Base-by-base conservation (phyloP, 2,329 filamentous ascomycete species). In the Blastomyces gilchristii region DNA sequence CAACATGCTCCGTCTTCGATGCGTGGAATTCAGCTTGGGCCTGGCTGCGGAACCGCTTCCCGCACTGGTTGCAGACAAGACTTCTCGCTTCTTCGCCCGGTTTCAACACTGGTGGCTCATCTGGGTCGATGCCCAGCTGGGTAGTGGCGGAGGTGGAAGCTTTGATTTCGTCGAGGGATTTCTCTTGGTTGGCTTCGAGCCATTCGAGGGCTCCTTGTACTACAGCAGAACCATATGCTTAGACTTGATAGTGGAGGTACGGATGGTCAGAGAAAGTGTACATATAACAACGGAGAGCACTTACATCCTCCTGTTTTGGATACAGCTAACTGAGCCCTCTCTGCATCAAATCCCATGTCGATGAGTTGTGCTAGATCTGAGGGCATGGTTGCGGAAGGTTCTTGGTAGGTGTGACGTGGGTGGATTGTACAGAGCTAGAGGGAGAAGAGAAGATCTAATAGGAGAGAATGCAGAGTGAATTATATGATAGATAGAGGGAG, bases 51-150 rank as follows among this genome's bases (percentile, higher is more conserved):
- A 99, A 95, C 73, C 86, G 88, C 82, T 96, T 97, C 72, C 89
- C 88, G 73, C 94, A 99, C 63, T 97, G 93, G 67, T 96, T 94
- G 82, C 94, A 99, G 60, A 95, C 83, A 62, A 97, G 85, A 58
- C 91, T 96, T 71, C 86, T 84, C 63, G 91, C 89, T 63, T 84
- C 80, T 70, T 87, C 85, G 64, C 88, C 90, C 1, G 84, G 84
- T 69, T 89, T 81, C 2, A 92, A 79, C n/a, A 85, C 82, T 5
- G 86, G 83, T 12, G 85, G 83, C 69, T 88, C 80, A 43, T 82
- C 80, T 57, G 79, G 77, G 66, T 79, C 81, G 2, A 80, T 81
- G 9, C 79, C 77, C 3, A 82, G 77, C 37, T 80, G 81, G 0
- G 74, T 73, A 31, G 75, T 73, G 16, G 69, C 70, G 9, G 72